Percentiles rank a stretch among this genome's conserved stretches.
Evolutionary conservation across 2,329 filamentous ascomycete species (phyloP).

Genomic region (Colletotrichum musicola): DNA sequence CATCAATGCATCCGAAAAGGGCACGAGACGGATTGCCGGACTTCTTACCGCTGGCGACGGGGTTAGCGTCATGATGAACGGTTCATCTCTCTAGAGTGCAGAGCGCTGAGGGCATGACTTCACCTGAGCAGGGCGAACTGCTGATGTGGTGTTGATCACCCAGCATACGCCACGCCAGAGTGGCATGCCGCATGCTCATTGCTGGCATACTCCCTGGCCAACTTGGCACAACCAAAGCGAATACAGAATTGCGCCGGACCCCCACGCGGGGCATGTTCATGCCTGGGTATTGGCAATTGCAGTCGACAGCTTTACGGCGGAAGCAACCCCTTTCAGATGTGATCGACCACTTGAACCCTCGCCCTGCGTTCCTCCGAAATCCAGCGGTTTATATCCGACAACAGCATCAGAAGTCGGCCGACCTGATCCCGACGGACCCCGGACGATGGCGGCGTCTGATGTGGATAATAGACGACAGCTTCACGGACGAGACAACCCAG

Average conservation of each 20-base stretch:
- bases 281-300: slow-evolving; percentile 7
- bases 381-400: slow-evolving; percentile 32
- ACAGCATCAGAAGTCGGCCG: slow-evolving; percentile 26
- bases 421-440: slow-evolving; percentile 22
- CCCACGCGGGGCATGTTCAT: slow-evolving; percentile 39
- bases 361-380: slow-evolving; percentile 26
- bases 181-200: slow-evolving; percentile 7
- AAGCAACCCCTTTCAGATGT: slow-evolving; percentile 35
- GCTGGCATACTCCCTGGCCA: slow-evolving; percentile 29
- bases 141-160: slow-evolving; percentile 30
- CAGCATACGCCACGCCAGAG: slow-evolving; percentile 23
- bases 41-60: slow-evolving; percentile 12
- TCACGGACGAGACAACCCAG: slow-evolving; percentile 2
- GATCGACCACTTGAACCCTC: slow-evolving; percentile 30
- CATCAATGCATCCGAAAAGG: slow-evolving; percentile 4
- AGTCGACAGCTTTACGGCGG: slow-evolving; percentile 28
- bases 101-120: slow-evolving; percentile 27
- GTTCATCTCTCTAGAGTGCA: not conserved
- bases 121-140: slow-evolving; percentile 19
- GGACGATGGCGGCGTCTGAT: not conserved
- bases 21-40: slow-evolving; percentile 15
- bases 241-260: slow-evolving; percentile 24
- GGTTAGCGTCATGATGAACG: slow-evolving; percentile 25
- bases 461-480: not conserved
- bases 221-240: slow-evolving; percentile 17